Base-by-base conservation (phyloP, 2,329 filamentous ascomycete genomes). In the Aureobasidium sp. region DNA sequence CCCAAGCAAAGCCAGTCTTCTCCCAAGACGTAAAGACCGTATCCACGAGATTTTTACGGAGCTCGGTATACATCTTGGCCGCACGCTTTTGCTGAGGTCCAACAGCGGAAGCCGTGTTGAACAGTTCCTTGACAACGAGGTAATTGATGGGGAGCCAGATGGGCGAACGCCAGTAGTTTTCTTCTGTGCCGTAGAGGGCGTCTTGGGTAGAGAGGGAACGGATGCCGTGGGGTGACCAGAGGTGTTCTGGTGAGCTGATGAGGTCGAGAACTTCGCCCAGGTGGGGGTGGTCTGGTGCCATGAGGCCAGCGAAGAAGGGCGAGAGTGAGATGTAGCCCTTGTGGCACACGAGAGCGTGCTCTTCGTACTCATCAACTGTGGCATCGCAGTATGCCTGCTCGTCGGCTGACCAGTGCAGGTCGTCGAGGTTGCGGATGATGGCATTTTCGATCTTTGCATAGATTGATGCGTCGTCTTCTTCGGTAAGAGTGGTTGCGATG, bases 61-160 rank as follows among this genome's bases (percentile, higher is more conserved):
- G 82, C 33, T 82, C 78, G 17, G 78, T 84, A 77, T 96, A 97
- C 62, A 96, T 79, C 60, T 84, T 80, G n/a, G 77, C 77, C 9
- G 92, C 90, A 65, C 84, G 83, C 42, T 78, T 74, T 67, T 84
- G 82, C 71, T 90, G 83, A 0, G 90, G 87, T 1, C 90, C 88
- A 5, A 77, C 62, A 4, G 72, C 69, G 74, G 81, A 83, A 61
- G 86, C 89, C 67, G 89, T 77, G 64, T 84, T 82, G 65, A 86
- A 79, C 31, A 97, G 84, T 69, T 89, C 85, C 65, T 86, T 83
- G 57, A 96, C 76, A 54, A 89, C 85, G 67, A 97, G 78, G 73
- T 96, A 97, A 76, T 97, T 97, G 66, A 97, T 91, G 70, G 94
- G 94, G 70, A 97, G 88, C 93, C 93, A 97, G 25, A 97, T 82